Base-by-base conservation (phyloP, 805 yeast species). In the Millerozyma miso region DNA sequence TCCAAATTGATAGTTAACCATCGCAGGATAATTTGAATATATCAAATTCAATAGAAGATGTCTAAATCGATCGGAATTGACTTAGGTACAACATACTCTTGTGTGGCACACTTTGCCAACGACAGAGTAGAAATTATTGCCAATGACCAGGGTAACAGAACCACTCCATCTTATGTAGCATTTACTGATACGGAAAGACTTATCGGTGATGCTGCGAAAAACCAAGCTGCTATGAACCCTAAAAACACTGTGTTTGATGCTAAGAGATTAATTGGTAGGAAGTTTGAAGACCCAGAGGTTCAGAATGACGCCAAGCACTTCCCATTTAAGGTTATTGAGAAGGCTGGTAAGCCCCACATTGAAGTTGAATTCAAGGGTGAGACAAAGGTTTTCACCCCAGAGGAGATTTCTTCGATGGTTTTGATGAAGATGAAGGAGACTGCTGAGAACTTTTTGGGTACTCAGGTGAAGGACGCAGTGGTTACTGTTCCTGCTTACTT, bases 101-200 rank as follows among this genome's bases (percentile, higher is more conserved):
- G 97, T 81, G 98, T 91, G 49, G 98, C 96, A 60, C 62, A 58
- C 37, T 59, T 54, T 43, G 48, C 69, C 39, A 85, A 85, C 58
- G 95, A 87, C 63, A 77, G 95, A 58, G 97, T 90, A 47, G 97
- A 91, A 63, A 90, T 90, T 62, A 81, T 90, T 60, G 97, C 97
- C 58, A 90, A 90, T 63, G 97, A 90, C 69, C 97, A 91, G 75
- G 98, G 98, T 77, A 90, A 91, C 79, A 86, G 97, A 77, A 91
- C 96, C 49, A 90, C 97, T 15, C 97, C 97, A 31, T 89, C 97
- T 31, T 90, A 86, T 65, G 97, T 91, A 49, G 97, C 96, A 40
- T 90, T 90, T 80, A 88, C 96, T 23, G 97, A 88, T 63, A 79
- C 90, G 33, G 98, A 91, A 74, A 85, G 97, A 74, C 77, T 89